Base-by-base conservation (phyloP, 73 alveolate genomes). In the Paramecium sexaurelia region DNA sequence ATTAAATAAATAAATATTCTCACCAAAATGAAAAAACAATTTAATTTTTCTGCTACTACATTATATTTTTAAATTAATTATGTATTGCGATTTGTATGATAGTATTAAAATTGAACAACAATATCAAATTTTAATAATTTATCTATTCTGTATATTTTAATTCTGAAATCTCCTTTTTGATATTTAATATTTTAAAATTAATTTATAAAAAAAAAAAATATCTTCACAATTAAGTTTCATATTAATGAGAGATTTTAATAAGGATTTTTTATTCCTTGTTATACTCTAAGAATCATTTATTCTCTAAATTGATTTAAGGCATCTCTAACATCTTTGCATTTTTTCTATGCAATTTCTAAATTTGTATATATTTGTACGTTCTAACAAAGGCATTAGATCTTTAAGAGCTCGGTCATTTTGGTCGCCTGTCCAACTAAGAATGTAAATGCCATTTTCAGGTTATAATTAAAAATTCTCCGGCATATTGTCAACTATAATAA, bases 371-470 rank as follows among this genome's bases (percentile, higher is more conserved):
- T 33, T 41, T 3, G 27, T 88, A 88, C 94, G 39, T 88, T 88
- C 87, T 24, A 88, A 68, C 29, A 88, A 82, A 41, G 94, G 94
- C 55, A 51, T 39, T 17, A 88, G 51, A 22, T 88, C 94, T 41
- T 69, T 68, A 15, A 88, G 55, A 5, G 94, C 94, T 45, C 94
- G 33, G 19, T 88, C 94, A 40, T 88, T 82, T 43, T 75, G 43
- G 20, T 98, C 99, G 51, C 97, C 98, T 66, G 96, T 96, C 99
- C 99, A 98, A 56, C 99, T 94, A 69, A 96, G 92, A 55, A 97
- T 97, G 85, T 95, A 96, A 51, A 98, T 93, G 10, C 99, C 99
- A 95, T 98, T 97, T 67, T 98, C 97, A 19, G 99, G 99, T 68
- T 98, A 96, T 55, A 97, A 69, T 55, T 94, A 90, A 85, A 96